A percentile compares a stretch with the other conserved stretches of the same genome.
Conservation (phyloP, 768 basidiomycete species). For the Rubroboletus satanas region DNA sequence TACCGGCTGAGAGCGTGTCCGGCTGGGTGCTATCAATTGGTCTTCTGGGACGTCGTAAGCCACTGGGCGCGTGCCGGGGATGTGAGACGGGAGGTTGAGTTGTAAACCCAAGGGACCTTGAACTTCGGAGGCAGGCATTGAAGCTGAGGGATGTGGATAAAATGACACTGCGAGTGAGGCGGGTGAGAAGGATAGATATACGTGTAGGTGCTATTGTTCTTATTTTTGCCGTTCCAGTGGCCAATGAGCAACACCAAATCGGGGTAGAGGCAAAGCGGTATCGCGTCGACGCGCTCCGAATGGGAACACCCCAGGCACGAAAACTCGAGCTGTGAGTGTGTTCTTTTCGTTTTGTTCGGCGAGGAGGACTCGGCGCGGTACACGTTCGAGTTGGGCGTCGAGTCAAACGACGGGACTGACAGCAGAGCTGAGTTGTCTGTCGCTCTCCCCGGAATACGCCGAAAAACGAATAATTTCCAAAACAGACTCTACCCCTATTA, state of each 20-base stretch:
- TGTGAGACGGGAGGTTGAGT: conserved; percentile 14
- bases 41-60: conserved; percentile 10
- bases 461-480: conserved; percentile 11
- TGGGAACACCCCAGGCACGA: not conserved
- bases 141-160: not conserved
- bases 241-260: conserved; percentile 17
- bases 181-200: not conserved
- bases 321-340: not conserved
- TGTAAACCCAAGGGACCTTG: conserved; percentile 22
- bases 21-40: conserved; percentile 6
- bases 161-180: not conserved
- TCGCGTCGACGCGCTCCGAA: not conserved
- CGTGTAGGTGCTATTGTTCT: conserved; percentile 15
- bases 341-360: not conserved
- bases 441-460: conserved; percentile 19
- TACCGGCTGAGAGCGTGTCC: conserved; percentile 20
- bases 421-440: conserved; percentile 11
- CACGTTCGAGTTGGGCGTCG: conserved; percentile 8
- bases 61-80: conserved; percentile 7
- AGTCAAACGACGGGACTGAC: not conserved
- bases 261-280: conserved; percentile 12
- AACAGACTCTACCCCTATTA: not conserved
- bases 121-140: conserved; percentile 22
- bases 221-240: conserved; percentile 6
- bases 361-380: not conserved